Conservation (phyloP, 495 filamentous ascomycete species). For the Penicillium mononematosum region DNA sequence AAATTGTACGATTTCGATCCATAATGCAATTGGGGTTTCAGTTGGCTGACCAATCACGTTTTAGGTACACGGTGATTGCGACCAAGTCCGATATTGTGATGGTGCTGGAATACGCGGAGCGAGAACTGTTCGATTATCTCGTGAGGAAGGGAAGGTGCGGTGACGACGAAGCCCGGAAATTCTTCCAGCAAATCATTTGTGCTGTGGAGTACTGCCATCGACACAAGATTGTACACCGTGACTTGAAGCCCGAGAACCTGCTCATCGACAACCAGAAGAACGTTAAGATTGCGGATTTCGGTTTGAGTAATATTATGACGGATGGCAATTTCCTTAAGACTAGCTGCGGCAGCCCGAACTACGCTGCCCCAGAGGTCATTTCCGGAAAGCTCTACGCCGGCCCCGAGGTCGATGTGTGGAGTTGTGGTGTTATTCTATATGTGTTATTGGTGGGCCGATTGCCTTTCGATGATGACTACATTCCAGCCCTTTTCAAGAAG, state of each 20-base stretch:
- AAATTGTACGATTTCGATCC: constrained; percentile 70
- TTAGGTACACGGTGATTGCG: constrained; percentile 92
- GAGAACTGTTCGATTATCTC: constrained; percentile 96
- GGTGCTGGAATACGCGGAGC: constrained; percentile 96
- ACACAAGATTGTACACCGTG: constrained; percentile 97
- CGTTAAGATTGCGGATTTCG: constrained; percentile 99
- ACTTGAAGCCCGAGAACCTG: constrained; percentile 96
- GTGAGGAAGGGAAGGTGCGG: constrained; percentile 85
- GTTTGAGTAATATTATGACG: constrained; percentile 98
- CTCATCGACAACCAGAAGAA: constrained; percentile 91
- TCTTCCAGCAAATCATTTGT: constrained; percentile 99
- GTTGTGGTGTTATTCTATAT: constrained; percentile 97
- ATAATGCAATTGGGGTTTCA: neutral
- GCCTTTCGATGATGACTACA: constrained; percentile 97
- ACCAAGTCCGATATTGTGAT: constrained; percentile 93
- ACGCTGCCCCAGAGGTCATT: constrained; percentile 96
- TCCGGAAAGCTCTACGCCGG: constrained; percentile 96
- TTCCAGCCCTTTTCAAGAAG: constrained; percentile 81
- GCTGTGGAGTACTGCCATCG: constrained; percentile 98
- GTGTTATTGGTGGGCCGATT: constrained; percentile 88
- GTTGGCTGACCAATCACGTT: constrained; percentile 18
- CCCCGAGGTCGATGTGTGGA: constrained; percentile 98
- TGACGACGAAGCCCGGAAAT: constrained; percentile 86
- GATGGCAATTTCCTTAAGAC: constrained; percentile 99
- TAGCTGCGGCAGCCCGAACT: constrained; percentile 96